Evolutionary conservation across 2,329 filamentous ascomycete species (phyloP).

Genomic region (Aphanoascus verrucosus): DNA sequence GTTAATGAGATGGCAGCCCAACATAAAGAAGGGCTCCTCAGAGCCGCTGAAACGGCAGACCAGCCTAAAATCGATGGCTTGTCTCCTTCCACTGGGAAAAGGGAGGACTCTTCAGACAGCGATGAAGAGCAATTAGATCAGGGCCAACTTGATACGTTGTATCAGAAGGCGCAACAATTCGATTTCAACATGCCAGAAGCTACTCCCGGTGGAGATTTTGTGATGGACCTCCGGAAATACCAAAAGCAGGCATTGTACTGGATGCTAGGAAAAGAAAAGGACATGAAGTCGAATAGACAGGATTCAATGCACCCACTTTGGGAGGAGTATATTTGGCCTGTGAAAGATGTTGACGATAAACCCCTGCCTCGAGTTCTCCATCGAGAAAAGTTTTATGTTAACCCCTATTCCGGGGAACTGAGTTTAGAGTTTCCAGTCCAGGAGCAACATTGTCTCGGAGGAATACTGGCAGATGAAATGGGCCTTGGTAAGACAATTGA

Average conservation of each 20-base stretch:
- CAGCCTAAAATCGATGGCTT: slow-evolving; percentile 55
- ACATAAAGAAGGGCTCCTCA: slow-evolving; percentile 71
- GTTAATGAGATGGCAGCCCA: slow-evolving; percentile 64
- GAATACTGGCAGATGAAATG: slow-evolving; percentile 92
- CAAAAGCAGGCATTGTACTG: slow-evolving; percentile 92
- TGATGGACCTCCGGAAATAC: slow-evolving; percentile 75
- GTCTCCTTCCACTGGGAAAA: slow-evolving; percentile 29
- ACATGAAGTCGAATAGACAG: slow-evolving; percentile 59
- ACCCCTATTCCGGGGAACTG: slow-evolving; percentile 90
- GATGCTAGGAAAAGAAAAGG: slow-evolving; percentile 91
- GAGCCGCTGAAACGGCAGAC: slow-evolving; percentile 81
- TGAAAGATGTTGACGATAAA: slow-evolving; percentile 75
- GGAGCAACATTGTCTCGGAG: slow-evolving; percentile 87
- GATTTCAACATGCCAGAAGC: slow-evolving; percentile 86
- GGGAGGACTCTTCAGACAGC: slow-evolving; percentile 44
- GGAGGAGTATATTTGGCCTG: slow-evolving; percentile 90
- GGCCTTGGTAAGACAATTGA: slow-evolving; percentile 96
- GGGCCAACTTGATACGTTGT: slow-evolving; percentile 85
- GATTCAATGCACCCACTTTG: slow-evolving; percentile 90
- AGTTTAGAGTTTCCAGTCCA: slow-evolving; percentile 85
- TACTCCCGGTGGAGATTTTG: slow-evolving; percentile 71
- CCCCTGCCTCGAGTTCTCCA: slow-evolving; percentile 55
- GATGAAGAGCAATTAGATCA: slow-evolving; percentile 90
- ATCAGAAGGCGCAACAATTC: slow-evolving; percentile 92
- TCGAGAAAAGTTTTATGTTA: slow-evolving; percentile 77